Evolutionary conservation across 495 filamentous ascomycete species (phyloP).

Genomic region (Apiosordaria backusii): DNA sequence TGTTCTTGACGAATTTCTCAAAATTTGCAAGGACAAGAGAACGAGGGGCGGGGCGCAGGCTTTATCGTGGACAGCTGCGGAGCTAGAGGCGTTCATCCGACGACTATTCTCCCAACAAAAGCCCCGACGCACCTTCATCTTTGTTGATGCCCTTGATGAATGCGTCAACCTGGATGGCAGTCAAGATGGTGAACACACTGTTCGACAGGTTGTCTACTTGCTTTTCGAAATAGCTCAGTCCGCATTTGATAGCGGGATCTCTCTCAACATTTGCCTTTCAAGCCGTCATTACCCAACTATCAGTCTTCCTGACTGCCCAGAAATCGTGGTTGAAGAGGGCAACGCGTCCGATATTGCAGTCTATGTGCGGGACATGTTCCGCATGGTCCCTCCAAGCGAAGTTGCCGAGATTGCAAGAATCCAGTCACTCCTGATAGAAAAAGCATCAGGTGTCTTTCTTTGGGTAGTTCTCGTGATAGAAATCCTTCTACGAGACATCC

Average conservation of each 20-base stretch:
- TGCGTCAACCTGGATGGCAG: too few species aligned
- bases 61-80: too few species aligned
- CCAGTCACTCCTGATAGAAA: background rate
- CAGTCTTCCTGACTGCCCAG: background rate
- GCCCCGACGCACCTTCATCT: too few species aligned
- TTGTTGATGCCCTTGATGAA: too few species aligned
- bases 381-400: background rate
- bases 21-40: too few species aligned
- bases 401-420: background rate
- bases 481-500: background rate
- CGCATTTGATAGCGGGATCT: background rate
- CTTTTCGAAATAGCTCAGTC: too few species aligned
- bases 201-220: too few species aligned
- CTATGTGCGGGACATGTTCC: background rate
- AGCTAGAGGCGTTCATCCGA: too few species aligned
- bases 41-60: too few species aligned
- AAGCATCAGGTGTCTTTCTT: background rate
- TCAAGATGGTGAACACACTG: too few species aligned
- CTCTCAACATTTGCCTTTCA: background rate
- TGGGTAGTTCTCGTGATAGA: background rate
- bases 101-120: too few species aligned
- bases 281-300: background rate
- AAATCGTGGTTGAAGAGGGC: background rate
- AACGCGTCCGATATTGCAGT: background rate
- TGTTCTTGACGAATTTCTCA: too few species aligned